These are phyloP conservation scores for Phlebiopsis flavidoalba DNA, from an alignment of 768 basidiomycete species.

Conservation along the genomic window DNA sequence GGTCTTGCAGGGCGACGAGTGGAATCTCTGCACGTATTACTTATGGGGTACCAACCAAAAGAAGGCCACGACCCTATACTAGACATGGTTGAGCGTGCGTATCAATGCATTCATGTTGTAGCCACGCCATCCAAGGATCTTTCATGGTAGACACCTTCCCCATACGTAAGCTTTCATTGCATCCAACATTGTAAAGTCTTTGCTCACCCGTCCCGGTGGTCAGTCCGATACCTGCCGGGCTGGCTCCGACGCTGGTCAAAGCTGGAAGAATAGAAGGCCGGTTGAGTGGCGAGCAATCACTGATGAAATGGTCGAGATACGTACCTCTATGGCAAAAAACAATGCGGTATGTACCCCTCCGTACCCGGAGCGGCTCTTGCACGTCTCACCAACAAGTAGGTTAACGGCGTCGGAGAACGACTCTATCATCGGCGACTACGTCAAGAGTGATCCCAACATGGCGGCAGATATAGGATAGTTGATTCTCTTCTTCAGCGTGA, in stretches of 20 bases:
- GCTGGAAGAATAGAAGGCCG: conserved; percentile 25
- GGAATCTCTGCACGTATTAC: not conserved
- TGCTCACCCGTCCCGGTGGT: not conserved
- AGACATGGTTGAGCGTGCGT: conserved; percentile 19
- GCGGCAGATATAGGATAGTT: conserved; percentile 52
- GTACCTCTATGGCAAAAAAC: conserved; percentile 48
- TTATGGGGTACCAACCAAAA: not conserved
- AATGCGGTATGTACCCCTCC: conserved; percentile 32
- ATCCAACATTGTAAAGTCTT: not conserved
- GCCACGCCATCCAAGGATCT: conserved; percentile 27
- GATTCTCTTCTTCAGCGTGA: too few species aligned
- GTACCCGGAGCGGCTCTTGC: not conserved
- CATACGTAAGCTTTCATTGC: not conserved
- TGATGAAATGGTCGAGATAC: conserved; percentile 24
- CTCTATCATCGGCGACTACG: conserved; percentile 41
- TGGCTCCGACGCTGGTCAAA: conserved; percentile 39
- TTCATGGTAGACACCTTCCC: conserved; percentile 30
- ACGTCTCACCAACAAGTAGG: conserved; percentile 28
- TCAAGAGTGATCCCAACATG: conserved; percentile 35
- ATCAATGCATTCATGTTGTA: conserved; percentile 17
- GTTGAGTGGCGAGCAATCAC: conserved; percentile 14
- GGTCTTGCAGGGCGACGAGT: not conserved
- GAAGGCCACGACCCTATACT: conserved; percentile 21
- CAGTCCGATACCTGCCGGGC: conserved; percentile 29
- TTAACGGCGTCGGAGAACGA: conserved; percentile 28